These are phyloP conservation scores for Trifolium pratense DNA, from an alignment of 306 rosid genomes.

Conservation along the genomic window DNA sequence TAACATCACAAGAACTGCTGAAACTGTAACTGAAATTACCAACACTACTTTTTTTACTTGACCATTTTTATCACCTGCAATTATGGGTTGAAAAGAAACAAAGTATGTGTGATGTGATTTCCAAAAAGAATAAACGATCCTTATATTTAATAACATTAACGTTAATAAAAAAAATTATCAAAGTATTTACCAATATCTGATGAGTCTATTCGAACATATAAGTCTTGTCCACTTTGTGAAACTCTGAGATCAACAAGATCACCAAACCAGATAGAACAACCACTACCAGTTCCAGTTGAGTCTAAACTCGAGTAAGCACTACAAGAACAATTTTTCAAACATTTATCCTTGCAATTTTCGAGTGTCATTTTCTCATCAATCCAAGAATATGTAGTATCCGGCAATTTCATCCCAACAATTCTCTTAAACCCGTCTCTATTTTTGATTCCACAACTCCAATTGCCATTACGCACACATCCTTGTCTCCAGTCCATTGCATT, in stretches of 20 bases:
- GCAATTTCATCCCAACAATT: slow-evolving; percentile 29
- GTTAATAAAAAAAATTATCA: too few relatives aligned
- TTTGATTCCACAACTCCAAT: slow-evolving; percentile 32
- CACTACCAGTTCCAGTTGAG: not conserved
- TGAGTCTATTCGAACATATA: slow-evolving; percentile 31
- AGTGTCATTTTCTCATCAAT: slow-evolving; percentile 1
- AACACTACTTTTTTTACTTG: not conserved
- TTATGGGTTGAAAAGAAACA: too few relatives aligned
- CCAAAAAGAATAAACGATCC: not conserved
- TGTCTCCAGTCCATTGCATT: slow-evolving; percentile 7
- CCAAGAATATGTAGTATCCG: slow-evolving; percentile 38
- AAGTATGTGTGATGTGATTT: not conserved
- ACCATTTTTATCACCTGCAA: not conserved
- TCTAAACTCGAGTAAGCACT: slow-evolving; percentile 17
- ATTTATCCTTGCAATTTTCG: slow-evolving; percentile 5
- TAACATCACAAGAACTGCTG: not conserved
- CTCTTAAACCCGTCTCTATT: slow-evolving; percentile 33
- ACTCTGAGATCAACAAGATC: not conserved
- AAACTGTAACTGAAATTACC: not conserved
- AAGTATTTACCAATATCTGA: not conserved
- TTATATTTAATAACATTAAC: not conserved
- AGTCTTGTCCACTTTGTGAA: not conserved
- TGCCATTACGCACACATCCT: slow-evolving; percentile 37
- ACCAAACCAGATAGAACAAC: slow-evolving; percentile 31
- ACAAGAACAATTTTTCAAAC: slow-evolving; percentile 31